A percentile compares a stretch with the other conserved stretches of the same genome.
Evolutionary conservation across 805 yeast genomes (phyloP).

Genomic region (Schizosaccharomyces octosporus): DNA sequence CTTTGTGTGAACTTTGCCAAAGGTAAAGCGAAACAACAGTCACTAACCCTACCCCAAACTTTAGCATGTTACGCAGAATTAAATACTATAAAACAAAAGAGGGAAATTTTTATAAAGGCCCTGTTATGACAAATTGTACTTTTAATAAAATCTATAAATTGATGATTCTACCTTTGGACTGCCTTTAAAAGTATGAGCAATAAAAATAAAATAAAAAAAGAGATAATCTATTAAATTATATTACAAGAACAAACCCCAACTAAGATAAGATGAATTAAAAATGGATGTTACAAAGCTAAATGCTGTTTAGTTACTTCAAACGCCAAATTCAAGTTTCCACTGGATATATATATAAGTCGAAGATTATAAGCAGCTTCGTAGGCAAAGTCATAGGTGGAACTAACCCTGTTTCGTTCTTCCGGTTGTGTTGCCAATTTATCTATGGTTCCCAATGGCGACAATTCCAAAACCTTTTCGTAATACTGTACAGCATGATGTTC

Average conservation of each 20-base stretch:
- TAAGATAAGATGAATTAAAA: conserved; percentile 40
- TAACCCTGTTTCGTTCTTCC: conserved; percentile 19
- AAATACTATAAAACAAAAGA: too few relatives aligned
- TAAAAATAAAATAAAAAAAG: too few relatives aligned
- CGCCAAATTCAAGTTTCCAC: conserved; percentile 27
- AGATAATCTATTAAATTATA: too few relatives aligned
- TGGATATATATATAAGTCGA: conserved; percentile 44
- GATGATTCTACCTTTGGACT: too few relatives aligned
- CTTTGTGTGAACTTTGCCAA: neutral
- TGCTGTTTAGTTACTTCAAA: neutral
- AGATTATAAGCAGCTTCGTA: conserved; percentile 72
- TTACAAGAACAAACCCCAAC: too few relatives aligned
- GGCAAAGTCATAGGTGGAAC: conserved; percentile 26
- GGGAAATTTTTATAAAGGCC: too few relatives aligned
- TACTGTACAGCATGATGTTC: conserved; percentile 46
- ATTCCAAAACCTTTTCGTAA: conserved; percentile 40
- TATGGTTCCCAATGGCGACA: conserved; percentile 4
- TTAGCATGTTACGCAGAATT: conserved; percentile 2
- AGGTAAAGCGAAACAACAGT: neutral
- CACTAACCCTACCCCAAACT: conserved; percentile 21
- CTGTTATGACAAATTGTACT: too few relatives aligned
- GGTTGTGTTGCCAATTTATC: conserved; percentile 10
- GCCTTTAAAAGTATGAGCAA: too few relatives aligned
- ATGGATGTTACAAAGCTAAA: neutral
- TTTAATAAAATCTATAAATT: too few relatives aligned